These are phyloP conservation scores for Cadophora malorum DNA, from an alignment of 2,329 filamentous ascomycete genomes.

Conservation along the genomic window DNA sequence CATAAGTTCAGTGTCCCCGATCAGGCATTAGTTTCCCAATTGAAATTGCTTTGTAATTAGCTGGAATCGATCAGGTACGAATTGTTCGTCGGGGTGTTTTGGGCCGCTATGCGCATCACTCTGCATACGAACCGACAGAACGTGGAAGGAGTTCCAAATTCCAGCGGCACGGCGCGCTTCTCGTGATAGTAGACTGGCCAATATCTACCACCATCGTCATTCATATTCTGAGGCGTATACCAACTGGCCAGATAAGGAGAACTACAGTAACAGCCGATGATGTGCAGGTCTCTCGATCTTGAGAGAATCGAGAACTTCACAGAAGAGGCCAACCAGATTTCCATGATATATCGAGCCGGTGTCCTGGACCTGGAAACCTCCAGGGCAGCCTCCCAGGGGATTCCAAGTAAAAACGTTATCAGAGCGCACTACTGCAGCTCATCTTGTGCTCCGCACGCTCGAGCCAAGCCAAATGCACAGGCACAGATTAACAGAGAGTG, in stretches of 20 bases:
- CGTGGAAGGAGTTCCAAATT: constrained; percentile 31
- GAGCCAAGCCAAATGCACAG: constrained; percentile 20
- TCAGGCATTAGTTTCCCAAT: neutral
- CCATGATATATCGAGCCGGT: constrained; percentile 12
- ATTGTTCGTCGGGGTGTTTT: constrained; percentile 32
- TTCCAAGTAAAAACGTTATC: constrained; percentile 35
- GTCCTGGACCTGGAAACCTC: constrained; percentile 38
- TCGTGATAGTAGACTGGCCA: constrained; percentile 26
- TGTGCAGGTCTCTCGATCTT: neutral
- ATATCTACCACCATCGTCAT: neutral
- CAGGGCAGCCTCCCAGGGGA: constrained; percentile 24
- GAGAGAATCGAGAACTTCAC: neutral
- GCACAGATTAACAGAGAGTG: constrained; percentile 17
- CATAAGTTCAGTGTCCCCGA: neutral
- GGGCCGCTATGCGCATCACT: constrained; percentile 42
- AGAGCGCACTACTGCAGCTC: constrained; percentile 44
- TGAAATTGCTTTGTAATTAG: neutral
- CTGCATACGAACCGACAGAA: constrained; percentile 28
- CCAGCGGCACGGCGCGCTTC: constrained; percentile 37
- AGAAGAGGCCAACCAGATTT: neutral
- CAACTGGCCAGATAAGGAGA: neutral
- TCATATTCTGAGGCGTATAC: neutral
- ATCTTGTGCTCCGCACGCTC: constrained; percentile 41
- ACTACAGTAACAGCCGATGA: neutral
- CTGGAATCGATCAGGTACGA: constrained; percentile 38